Conservation (phyloP, 225 moss, liverwort and hornwort genomes). For the Physcomitrium patens region DNA sequence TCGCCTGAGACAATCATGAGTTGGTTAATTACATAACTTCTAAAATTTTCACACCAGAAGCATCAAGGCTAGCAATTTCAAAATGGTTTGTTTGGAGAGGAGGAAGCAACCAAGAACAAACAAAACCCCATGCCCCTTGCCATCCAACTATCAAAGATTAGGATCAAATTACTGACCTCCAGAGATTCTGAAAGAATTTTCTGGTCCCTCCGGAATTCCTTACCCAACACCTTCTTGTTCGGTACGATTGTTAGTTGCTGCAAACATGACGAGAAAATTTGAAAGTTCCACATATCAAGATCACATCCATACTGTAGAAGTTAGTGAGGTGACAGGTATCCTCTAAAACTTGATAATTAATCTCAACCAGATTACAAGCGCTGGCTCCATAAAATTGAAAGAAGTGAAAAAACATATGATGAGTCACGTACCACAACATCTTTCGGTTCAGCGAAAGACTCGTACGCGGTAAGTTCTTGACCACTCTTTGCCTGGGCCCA, state of each 20-base stretch:
- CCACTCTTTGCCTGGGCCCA: slow-evolving; percentile 80
- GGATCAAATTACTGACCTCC: slow-evolving; percentile 55
- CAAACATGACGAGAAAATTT: slow-evolving; percentile 16
- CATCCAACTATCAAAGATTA: neutral
- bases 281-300: neutral
- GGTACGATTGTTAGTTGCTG: slow-evolving; percentile 69
- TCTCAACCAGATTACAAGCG: neutral
- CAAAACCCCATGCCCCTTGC: too few species aligned
- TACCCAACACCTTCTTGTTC: slow-evolving; percentile 75
- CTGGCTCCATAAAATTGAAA: neutral
- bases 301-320: neutral
- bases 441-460: slow-evolving; percentile 51
- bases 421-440: slow-evolving; percentile 57
- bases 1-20: slow-evolving; percentile 48
- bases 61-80: too few species aligned
- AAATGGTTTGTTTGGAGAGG: neutral
- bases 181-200: slow-evolving; percentile 75
- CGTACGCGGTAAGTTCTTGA: slow-evolving; percentile 63
- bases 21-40: slow-evolving; percentile 3
- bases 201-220: slow-evolving; percentile 87
- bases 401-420: neutral
- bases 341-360: too few species aligned
- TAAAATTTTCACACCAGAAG: too few species aligned
- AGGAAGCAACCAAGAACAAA: neutral
- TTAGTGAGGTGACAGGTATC: neutral